phyloP scores from a whole-genome alignment of 164 flowering plant genomes.

The Stephania cephalantha region DNA sequence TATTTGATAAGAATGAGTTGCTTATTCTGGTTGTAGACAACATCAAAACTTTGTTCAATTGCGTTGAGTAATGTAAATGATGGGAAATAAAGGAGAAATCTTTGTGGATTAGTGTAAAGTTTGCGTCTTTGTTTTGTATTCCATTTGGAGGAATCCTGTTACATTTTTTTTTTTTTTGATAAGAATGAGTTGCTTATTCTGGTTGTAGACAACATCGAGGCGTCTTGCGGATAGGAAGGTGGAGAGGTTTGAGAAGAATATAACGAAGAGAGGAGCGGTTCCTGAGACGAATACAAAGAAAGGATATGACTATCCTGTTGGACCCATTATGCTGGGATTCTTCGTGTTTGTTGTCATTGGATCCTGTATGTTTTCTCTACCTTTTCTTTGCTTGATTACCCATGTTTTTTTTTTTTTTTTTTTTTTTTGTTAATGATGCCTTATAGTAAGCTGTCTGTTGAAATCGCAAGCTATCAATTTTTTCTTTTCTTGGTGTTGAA shows the following conservation, averaged over 20 bases:
- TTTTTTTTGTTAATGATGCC: not conserved
- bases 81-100: too few species aligned
- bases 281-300: slow-evolving; percentile 53
- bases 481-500: not conserved
- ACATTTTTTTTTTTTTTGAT: not conserved
- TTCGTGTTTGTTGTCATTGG: slow-evolving; percentile 76
- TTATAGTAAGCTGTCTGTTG: too few species aligned
- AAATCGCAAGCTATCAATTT: not conserved
- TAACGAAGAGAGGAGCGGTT: slow-evolving; percentile 34
- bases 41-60: slow-evolving; percentile 26
- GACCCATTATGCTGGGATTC: slow-evolving; percentile 65
- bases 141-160: not conserved
- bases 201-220: slow-evolving; percentile 56
- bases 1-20: not conserved
- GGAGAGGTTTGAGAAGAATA: slow-evolving; percentile 37
- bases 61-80: too few species aligned
- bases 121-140: not conserved
- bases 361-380: slow-evolving; percentile 47
- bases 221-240: slow-evolving; percentile 47
- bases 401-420: not conserved
- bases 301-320: slow-evolving; percentile 61
- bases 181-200: not conserved
- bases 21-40: slow-evolving; percentile 37
- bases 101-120: too few species aligned
- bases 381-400: not conserved